These are phyloP conservation scores for Beta macrorhiza DNA, from an alignment of 179 eudicot species.

Conservation along the genomic window DNA sequence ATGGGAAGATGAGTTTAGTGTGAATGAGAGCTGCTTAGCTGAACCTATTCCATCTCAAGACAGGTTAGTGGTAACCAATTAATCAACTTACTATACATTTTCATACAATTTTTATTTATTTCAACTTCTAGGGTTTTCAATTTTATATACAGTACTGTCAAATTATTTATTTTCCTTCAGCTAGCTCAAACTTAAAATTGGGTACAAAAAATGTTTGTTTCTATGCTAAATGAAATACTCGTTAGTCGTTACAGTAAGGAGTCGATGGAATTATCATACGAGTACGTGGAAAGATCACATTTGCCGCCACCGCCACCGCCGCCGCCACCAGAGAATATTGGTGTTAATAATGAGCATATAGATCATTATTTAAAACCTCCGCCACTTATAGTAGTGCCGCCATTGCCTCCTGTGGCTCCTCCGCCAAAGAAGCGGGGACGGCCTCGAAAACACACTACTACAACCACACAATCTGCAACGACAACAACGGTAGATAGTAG, in stretches of 20 bases:
- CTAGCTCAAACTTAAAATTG: conserved; percentile 3
- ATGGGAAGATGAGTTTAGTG: conserved; percentile 30
- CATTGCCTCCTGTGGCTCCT: conserved; percentile 12
- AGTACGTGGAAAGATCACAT: conserved; percentile 13
- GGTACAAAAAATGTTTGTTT: neutral
- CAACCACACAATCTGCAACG: neutral
- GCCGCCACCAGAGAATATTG: neutral
- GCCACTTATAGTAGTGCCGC: conserved; percentile 13
- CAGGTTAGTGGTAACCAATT: conserved; percentile 38
- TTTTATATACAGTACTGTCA: neutral
- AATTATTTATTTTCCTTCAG: neutral
- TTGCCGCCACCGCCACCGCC: neutral
- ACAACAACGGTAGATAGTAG: neutral
- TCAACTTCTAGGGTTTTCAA: conserved; percentile 15
- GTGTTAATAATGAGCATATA: conserved; percentile 14
- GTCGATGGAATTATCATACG: conserved; percentile 37
- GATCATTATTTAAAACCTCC: neutral
- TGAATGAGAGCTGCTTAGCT: conserved; percentile 2
- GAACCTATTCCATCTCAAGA: conserved; percentile 29
- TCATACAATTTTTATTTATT: neutral
- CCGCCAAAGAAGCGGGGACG: conserved; percentile 39
- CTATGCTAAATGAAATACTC: neutral
- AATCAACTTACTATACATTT: neutral
- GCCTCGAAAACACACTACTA: conserved; percentile 30
- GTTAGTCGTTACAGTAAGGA: conserved; percentile 21